Percentiles rank a stretch among this genome's conserved stretches.
These are phyloP conservation scores for Alloteropsis semialata DNA, from an alignment of 176 grass and related monocot genomes.

Conservation along the genomic window DNA sequence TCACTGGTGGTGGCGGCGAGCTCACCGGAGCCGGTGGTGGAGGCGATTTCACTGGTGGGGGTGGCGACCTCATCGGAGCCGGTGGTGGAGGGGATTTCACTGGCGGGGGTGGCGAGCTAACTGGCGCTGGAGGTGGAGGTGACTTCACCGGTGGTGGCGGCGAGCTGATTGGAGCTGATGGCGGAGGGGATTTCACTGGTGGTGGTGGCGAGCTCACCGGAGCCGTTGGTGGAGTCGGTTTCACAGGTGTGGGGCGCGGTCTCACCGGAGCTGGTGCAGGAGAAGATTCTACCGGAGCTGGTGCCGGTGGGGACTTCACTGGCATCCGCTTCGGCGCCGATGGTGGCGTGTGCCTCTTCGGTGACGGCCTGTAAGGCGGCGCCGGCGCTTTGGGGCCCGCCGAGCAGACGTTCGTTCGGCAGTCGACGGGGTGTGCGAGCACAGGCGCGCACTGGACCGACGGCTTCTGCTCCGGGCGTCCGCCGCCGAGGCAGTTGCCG, in stretches of 20 bases:
- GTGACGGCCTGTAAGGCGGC: background rate
- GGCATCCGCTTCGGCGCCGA: no score
- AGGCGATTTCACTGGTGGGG: background rate
- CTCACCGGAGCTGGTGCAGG: background rate
- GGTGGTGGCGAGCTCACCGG: background rate
- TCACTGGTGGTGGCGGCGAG: background rate
- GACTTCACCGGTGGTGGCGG: background rate
- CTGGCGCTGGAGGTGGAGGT: background rate
- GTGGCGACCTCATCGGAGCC: background rate
- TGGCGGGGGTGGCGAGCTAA: background rate
- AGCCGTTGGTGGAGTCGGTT: background rate
- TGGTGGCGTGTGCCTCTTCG: background rate
- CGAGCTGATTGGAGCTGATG: background rate
- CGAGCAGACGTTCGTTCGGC: constrained; percentile 41
- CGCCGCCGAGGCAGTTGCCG: constrained; percentile 41
- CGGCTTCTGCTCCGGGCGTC: constrained; percentile 41
- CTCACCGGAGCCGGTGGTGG: background rate
- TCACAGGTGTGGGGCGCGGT: background rate
- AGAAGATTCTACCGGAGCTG: background rate
- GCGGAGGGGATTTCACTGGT: background rate
- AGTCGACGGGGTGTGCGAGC: constrained; percentile 43
- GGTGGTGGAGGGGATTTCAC: background rate
- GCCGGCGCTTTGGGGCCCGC: background rate
- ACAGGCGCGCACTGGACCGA: constrained; percentile 29
- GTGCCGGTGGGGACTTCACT: background rate